Percentiles rank a stretch among this genome's conserved stretches.
phyloP scores from a whole-genome alignment of 768 basidiomycete species.

The Clathrus columnatus region DNA sequence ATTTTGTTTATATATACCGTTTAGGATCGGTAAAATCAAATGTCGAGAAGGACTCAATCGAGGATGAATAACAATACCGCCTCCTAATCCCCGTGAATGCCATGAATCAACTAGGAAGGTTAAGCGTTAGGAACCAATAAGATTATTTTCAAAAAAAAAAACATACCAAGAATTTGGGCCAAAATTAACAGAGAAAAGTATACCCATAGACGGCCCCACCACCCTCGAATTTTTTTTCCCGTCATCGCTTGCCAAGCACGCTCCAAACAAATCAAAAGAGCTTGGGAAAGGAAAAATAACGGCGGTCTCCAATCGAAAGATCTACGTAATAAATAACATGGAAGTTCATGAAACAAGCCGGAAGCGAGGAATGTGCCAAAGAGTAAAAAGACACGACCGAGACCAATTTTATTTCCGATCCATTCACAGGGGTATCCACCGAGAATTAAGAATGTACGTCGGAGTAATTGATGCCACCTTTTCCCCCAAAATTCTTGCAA shows the following conservation, averaged over 20 bases:
- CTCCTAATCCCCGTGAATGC: background rate
- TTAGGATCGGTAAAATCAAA: background rate
- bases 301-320: constrained; percentile 10
- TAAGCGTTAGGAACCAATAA: background rate
- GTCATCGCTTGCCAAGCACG: constrained; percentile 12
- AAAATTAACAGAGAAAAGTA: constrained; percentile 1
- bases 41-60: background rate
- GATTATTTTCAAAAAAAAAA: background rate
- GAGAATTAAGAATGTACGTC: constrained; percentile 40
- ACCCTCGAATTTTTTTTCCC: constrained; percentile 12
- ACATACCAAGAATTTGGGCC: constrained; percentile 6
- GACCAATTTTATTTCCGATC: constrained; percentile 35
- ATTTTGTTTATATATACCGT: too few relatives aligned
- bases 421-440: constrained; percentile 11
- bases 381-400: constrained; percentile 42
- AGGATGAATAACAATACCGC: background rate
- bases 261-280: constrained; percentile 15
- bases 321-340: constrained; percentile 12
- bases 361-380: constrained; percentile 55
- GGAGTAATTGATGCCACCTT: constrained; percentile 65
- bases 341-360: constrained; percentile 46
- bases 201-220: constrained; percentile 15
- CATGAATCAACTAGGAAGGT: background rate
- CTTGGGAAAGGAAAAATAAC: constrained; percentile 17
- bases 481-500: constrained; percentile 53